Evolutionary conservation across 805 yeast species (phyloP).

Genomic region (Sugiyamaella smithiae): DNA sequence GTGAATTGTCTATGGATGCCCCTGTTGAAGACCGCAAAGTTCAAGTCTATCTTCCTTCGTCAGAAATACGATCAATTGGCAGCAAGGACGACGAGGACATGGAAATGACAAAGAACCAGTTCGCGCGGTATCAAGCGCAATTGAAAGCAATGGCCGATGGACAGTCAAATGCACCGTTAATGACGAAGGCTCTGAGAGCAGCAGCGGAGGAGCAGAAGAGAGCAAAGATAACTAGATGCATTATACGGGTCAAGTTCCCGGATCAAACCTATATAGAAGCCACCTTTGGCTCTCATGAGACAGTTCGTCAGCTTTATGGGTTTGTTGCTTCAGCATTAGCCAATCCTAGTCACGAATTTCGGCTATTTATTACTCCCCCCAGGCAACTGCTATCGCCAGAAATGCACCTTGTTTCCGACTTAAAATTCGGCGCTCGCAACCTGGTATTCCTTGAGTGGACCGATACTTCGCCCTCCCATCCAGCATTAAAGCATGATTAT

Average conservation of each 20-base stretch:
- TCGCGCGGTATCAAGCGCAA: slow-evolving; percentile 50
- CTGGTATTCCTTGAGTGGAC: slow-evolving; percentile 39
- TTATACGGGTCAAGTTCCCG: slow-evolving; percentile 55
- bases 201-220: slow-evolving; percentile 29
- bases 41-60: slow-evolving; percentile 18
- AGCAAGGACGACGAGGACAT: slow-evolving; percentile 33
- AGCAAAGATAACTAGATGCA: slow-evolving; percentile 33
- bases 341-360: slow-evolving; percentile 35
- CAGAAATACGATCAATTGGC: background rate
- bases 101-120: slow-evolving; percentile 52
- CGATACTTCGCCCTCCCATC: background rate
- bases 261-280: slow-evolving; percentile 53
- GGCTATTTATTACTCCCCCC: slow-evolving; percentile 51
- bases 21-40: slow-evolving; percentile 11
- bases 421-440: slow-evolving; percentile 47
- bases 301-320: slow-evolving; percentile 36
- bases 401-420: slow-evolving; percentile 37
- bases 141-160: slow-evolving; percentile 41
- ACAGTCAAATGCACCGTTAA: slow-evolving; percentile 39
- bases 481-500: slow-evolving; percentile 18
- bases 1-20: too few species aligned
- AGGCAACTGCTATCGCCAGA: slow-evolving; percentile 35
- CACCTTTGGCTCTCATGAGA: slow-evolving; percentile 46
- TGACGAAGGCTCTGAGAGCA: slow-evolving; percentile 43
- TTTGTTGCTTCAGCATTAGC: slow-evolving; percentile 34